Percentiles rank a stretch among this genome's conserved stretches.
phyloP scores from a whole-genome alignment of 768 basidiomycete genomes.

The Artomyces pyxidatus region DNA sequence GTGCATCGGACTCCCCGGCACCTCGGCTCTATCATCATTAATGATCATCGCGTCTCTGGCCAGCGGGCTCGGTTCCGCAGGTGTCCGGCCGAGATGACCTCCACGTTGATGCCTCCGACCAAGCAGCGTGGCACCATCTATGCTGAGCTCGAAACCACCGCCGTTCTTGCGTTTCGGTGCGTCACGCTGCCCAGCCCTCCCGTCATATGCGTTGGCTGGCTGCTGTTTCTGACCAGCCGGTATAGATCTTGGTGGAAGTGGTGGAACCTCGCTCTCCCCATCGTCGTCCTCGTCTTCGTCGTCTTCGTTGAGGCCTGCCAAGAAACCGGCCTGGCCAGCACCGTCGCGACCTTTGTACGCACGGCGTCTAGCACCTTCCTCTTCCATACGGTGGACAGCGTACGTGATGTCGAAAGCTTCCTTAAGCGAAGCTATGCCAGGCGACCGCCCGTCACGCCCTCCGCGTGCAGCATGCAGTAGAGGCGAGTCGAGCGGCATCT shows the following conservation, averaged over 20 bases:
- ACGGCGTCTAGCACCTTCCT: constrained; percentile 84
- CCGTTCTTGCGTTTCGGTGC: constrained; percentile 29
- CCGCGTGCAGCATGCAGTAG: constrained; percentile 75
- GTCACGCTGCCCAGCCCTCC: constrained; percentile 67
- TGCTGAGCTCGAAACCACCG: constrained; percentile 69
- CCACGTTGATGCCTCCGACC: constrained; percentile 54
- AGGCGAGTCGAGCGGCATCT: constrained; percentile 75
- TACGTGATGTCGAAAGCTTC: constrained; percentile 99
- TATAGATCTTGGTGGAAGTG: constrained; percentile 20
- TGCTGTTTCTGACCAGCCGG: neutral
- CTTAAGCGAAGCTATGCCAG: constrained; percentile 87
- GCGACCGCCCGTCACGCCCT: constrained; percentile 73
- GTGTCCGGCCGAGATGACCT: constrained; percentile 13
- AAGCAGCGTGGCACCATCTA: constrained; percentile 81
- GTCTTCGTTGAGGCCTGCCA: constrained; percentile 87
- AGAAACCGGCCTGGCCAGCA: constrained; percentile 66
- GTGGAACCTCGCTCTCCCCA: too few relatives aligned
- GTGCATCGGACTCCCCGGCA: constrained; percentile 18
- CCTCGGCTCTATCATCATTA: constrained; percentile 6
- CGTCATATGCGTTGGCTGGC: constrained; percentile 35
- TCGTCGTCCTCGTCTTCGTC: constrained; percentile 64
- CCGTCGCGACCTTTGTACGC: constrained; percentile 76
- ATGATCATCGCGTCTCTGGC: constrained; percentile 22
- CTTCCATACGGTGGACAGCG: constrained; percentile 98
- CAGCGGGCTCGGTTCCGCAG: constrained; percentile 29